phyloP scores from a whole-genome alignment of 805 yeast genomes.

The Kurtzmaniella cleridarum region DNA sequence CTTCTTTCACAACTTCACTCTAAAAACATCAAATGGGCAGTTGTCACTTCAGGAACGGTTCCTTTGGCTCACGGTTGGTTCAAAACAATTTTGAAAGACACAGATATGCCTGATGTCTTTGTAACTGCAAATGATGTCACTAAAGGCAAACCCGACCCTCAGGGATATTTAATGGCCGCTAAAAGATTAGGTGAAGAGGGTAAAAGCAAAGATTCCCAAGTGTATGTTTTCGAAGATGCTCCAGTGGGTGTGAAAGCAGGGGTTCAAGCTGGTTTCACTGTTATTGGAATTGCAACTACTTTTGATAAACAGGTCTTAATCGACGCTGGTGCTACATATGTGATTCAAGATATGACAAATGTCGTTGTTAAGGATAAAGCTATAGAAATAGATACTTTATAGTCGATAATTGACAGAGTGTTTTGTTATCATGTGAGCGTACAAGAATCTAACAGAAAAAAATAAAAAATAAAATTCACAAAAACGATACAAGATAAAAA shows the following conservation, averaged over 20 bases:
- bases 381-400: background rate
- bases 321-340: slow-evolving; percentile 14
- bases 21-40: slow-evolving; percentile 10
- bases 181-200: slow-evolving; percentile 1
- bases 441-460: no score
- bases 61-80: slow-evolving; percentile 16
- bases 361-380: slow-evolving; percentile 1
- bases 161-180: slow-evolving; percentile 12
- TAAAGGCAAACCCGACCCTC: slow-evolving; percentile 16
- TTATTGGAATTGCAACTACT: slow-evolving; percentile 16
- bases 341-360: slow-evolving; percentile 12
- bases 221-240: slow-evolving; percentile 17
- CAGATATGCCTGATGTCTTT: slow-evolving; percentile 10
- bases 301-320: slow-evolving; percentile 10
- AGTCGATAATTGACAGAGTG: background rate
- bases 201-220: slow-evolving; percentile 1
- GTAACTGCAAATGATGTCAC: slow-evolving; percentile 16
- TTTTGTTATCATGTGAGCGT: no score
- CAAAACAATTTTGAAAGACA: slow-evolving; percentile 5
- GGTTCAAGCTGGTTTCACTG: slow-evolving; percentile 13
- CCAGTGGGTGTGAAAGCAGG: slow-evolving; percentile 16
- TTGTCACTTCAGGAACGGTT: slow-evolving; percentile 16
- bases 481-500: no score
- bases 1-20: slow-evolving; percentile 6
- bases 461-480: no score